Conservation (phyloP, 345 rosid genomes). For the Eucalyptus curtisii region DNA sequence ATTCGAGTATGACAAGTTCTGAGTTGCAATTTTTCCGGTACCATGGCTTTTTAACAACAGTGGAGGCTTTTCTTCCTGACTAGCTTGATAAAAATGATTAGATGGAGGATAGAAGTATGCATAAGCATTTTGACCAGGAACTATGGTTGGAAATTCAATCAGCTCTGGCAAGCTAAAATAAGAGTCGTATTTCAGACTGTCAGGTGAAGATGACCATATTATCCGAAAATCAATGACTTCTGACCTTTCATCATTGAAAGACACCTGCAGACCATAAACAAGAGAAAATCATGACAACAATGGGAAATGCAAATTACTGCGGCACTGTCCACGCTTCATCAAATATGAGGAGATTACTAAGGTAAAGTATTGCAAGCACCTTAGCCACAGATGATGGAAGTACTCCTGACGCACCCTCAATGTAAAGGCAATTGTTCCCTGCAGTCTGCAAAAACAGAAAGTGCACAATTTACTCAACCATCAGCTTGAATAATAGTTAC, state of each 20-base stretch:
- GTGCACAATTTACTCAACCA: background rate
- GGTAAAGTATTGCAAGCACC: conserved; percentile 17
- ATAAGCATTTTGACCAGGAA: conserved; percentile 73
- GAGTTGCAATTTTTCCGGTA: conserved; percentile 3
- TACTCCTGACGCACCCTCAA: conserved; percentile 79
- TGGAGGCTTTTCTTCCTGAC: conserved; percentile 72
- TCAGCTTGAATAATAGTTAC: background rate
- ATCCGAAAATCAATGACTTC: conserved; percentile 45
- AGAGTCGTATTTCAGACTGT: conserved; percentile 41
- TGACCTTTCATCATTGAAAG: conserved; percentile 36
- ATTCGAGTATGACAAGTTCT: background rate
- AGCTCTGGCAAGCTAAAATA: conserved; percentile 81
- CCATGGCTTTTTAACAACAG: conserved; percentile 81
- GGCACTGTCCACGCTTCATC: background rate
- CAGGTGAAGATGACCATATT: conserved; percentile 84
- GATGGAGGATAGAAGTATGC: conserved; percentile 82
- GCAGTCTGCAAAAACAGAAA: conserved; percentile 35
- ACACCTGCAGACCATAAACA: conserved; percentile 31
- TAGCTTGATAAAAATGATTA: conserved; percentile 51
- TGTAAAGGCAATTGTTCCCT: conserved; percentile 52
- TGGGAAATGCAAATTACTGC: background rate
- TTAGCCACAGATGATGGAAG: conserved; percentile 77
- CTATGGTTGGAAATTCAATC: conserved; percentile 81
- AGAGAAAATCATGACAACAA: background rate
- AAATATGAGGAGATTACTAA: background rate